Conservation (phyloP, 2,329 filamentous ascomycete genomes). For the Monosporascus sp. region DNA sequence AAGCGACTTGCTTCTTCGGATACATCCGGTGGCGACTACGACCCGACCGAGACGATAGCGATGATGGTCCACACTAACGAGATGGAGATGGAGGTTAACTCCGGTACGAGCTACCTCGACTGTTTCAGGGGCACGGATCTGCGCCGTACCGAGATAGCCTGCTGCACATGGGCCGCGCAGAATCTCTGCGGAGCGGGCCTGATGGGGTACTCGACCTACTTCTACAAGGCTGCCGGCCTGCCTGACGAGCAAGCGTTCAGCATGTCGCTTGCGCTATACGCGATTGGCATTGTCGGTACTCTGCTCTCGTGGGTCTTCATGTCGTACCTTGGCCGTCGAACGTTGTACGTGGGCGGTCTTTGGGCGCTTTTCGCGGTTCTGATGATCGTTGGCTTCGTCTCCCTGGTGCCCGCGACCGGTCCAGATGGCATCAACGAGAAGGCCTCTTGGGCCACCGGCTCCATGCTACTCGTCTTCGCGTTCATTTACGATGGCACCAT, state of each 20-base stretch:
- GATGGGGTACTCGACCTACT: constrained; percentile 24
- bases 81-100: constrained; percentile 23
- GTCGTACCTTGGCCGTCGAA: constrained; percentile 27
- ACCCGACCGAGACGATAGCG: constrained; percentile 28
- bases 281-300: constrained; percentile 30
- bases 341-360: constrained; percentile 29
- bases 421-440: neutral
- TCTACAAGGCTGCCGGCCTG: constrained; percentile 23
- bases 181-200: constrained; percentile 12
- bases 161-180: constrained; percentile 19
- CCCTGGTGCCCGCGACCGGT: constrained; percentile 11
- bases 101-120: constrained; percentile 29
- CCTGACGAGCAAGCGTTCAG: constrained; percentile 12
- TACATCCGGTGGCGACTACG: constrained; percentile 11
- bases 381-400: constrained; percentile 30
- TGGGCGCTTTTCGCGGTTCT: constrained; percentile 27
- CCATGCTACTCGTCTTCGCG: constrained; percentile 32
- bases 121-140: constrained; percentile 32
- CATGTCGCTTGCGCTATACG: constrained; percentile 24
- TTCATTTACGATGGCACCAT: constrained; percentile 36
- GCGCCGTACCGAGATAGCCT: constrained; percentile 25
- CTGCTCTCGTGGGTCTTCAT: constrained; percentile 29
- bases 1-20: constrained; percentile 17
- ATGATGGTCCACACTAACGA: constrained; percentile 35
- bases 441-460: constrained; percentile 22